Evolutionary conservation across 441 rosid genomes (phyloP).

Genomic region (Breynia disticha): DNA sequence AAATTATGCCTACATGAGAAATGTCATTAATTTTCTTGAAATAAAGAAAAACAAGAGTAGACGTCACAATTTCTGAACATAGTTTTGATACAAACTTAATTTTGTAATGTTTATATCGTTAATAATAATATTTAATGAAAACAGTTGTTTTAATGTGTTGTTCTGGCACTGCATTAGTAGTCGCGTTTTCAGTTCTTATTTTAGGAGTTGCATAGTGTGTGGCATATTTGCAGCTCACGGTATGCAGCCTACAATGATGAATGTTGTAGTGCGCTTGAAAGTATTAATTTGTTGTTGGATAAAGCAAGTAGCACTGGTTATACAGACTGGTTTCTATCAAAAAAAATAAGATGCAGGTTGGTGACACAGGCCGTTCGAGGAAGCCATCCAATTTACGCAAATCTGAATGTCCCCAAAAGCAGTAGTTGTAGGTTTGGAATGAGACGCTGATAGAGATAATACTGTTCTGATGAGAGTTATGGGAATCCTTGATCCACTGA

Average conservation of each 20-base stretch:
- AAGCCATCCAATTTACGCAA: conserved; percentile 49
- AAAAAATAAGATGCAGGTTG: conserved; percentile 60
- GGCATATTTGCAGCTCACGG: conserved; percentile 50
- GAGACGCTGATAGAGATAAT: conserved; percentile 38
- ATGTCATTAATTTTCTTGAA: too few relatives aligned
- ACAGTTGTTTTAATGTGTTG: too few relatives aligned
- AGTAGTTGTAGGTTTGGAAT: conserved; percentile 56
- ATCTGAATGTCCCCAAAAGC: conserved; percentile 67
- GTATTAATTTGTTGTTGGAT: conserved; percentile 27
- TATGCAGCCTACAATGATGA: conserved; percentile 37
- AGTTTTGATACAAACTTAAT: too few relatives aligned
- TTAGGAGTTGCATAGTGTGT: background rate
- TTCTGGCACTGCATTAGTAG: background rate
- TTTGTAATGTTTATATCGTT: too few relatives aligned
- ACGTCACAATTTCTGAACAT: too few relatives aligned
- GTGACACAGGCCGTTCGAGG: conserved; percentile 77
- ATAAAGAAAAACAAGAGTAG: too few relatives aligned
- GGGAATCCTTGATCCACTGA: conserved; percentile 68
- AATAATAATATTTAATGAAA: too few relatives aligned
- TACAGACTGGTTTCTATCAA: conserved; percentile 67
- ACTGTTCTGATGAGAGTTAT: conserved; percentile 69
- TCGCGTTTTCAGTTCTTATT: background rate
- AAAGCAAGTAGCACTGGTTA: conserved; percentile 33
- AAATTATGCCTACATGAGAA: too few relatives aligned
- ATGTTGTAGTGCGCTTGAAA: conserved; percentile 34